Evolutionary conservation across 2,329 filamentous ascomycete species (phyloP), one percentile per base, ranked within the genome.

Genomic region (Cyphellophora europaea): DNA sequence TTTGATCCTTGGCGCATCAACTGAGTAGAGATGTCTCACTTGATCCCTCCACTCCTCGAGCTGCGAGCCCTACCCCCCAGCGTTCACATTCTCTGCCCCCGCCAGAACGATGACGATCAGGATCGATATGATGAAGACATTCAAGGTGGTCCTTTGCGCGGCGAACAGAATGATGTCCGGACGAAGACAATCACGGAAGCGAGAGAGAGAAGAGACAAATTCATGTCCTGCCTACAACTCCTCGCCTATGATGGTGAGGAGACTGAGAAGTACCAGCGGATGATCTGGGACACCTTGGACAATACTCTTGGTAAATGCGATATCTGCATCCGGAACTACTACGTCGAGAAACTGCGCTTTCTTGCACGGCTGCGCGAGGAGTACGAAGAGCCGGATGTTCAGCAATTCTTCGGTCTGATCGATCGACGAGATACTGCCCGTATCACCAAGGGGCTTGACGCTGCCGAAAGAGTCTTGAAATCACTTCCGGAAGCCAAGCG

Each of bases 241-340:
- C 67, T 86, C 36, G 82, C 79, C 12, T 75, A 83, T 42, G 71
- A 70, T 36, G 67, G 72, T 32, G 72, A 76, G 31, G 68, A 73
- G 33, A 71, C 73, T 3, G 71, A 72, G 17, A 64, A 69, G 40
- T 71, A 79, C 58, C 65, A 78, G 27, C 62, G 67, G 11, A 71
- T 74, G 43, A 81, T 84, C 49, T 69, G 65, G 34, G 50, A 58
- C 4, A 67, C 71, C 13, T 63, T 82, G 13, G 72, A 79, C 43
- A 54, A 62, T 8, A 70, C 71, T 25, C 64, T 88, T 15, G 72
- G 66, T 38, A 66, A 61, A 38, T 88, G 82, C 56, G 74, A 84
- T 35, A 67, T 72, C 33, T 88, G 82, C 53, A 78, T 83, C 33
- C 69, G 77, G 42, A 78, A 78, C 47, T 88, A 83, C 71, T 82